Conservation (phyloP, 2,329 filamentous ascomycete genomes). For the Colletotrichum chlorophyti region DNA sequence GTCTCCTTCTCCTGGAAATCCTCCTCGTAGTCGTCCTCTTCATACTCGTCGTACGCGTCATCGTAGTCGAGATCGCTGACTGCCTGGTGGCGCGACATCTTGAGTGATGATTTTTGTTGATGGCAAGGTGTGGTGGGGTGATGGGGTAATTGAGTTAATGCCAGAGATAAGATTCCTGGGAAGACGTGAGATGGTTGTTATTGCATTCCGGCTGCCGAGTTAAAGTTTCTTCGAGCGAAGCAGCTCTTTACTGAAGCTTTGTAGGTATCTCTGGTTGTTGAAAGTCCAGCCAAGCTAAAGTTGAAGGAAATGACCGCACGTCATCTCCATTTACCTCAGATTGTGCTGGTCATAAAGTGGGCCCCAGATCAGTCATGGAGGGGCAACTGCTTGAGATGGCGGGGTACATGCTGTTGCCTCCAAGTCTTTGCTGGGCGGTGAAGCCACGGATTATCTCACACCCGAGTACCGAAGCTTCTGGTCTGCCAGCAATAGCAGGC, state of each 20-base stretch:
- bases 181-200: background rate
- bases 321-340: no score
- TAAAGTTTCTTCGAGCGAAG: no score
- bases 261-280: background rate
- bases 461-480: slow-evolving; percentile 28
- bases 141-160: background rate
- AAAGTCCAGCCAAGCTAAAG: no score
- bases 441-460: slow-evolving; percentile 24
- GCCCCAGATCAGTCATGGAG: slow-evolving; percentile 21
- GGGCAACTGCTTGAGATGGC: slow-evolving; percentile 23
- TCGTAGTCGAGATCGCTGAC: slow-evolving; percentile 57
- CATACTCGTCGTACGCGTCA: slow-evolving; percentile 45
- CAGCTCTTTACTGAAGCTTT: no score
- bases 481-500: slow-evolving; percentile 27
- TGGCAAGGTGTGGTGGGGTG: background rate
- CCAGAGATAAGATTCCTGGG: background rate
- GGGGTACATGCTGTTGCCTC: slow-evolving; percentile 21
- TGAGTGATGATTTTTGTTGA: slow-evolving; percentile 5
- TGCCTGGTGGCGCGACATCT: slow-evolving; percentile 56
- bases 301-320: slow-evolving; percentile 23
- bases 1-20: slow-evolving; percentile 55
- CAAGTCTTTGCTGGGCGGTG: slow-evolving; percentile 23
- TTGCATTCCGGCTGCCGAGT: slow-evolving; percentile 5
- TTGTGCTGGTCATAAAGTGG: slow-evolving; percentile 24
- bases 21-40: slow-evolving; percentile 56